These are phyloP conservation scores for Thielaviopsis euricoi DNA, from an alignment of 2,329 filamentous ascomycete genomes.

Conservation along the genomic window DNA sequence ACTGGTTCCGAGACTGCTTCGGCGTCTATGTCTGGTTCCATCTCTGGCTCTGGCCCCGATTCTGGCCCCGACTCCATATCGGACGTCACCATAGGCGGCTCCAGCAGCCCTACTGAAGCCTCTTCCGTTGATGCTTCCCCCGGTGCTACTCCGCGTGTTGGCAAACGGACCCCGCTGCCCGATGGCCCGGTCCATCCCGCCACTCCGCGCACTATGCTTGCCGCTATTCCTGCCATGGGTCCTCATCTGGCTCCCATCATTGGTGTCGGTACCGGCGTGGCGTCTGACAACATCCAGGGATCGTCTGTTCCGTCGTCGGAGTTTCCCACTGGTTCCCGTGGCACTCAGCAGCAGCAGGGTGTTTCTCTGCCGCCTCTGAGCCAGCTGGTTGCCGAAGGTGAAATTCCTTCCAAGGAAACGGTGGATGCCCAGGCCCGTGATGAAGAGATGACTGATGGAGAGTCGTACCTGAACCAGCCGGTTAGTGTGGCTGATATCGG, in stretches of 20 bases:
- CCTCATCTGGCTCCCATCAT: background rate
- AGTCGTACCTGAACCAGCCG: too few species aligned
- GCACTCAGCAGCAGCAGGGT: background rate
- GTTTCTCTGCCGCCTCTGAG: background rate
- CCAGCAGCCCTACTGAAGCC: too few species aligned
- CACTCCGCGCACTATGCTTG: background rate
- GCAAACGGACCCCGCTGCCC: too few species aligned
- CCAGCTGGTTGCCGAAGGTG: background rate
- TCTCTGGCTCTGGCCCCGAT: too few species aligned
- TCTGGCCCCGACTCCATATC: too few species aligned
- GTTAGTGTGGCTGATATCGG: too few species aligned
- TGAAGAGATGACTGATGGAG: background rate
- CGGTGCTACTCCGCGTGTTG: too few species aligned
- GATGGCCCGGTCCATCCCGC: background rate
- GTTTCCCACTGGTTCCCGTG: background rate
- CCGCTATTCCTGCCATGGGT: background rate
- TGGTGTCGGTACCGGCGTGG: background rate
- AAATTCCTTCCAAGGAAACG: background rate
- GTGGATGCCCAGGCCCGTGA: background rate
- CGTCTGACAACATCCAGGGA: background rate
- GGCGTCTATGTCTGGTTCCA: background rate
- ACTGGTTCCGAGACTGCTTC: too few species aligned
- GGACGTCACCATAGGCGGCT: too few species aligned
- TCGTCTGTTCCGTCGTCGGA: background rate
- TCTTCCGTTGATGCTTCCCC: too few species aligned